Percentiles rank a stretch among this genome's conserved stretches.
Evolutionary conservation across 192 early-diverging fungal genomes (phyloP).

Genomic region (Geranomyces variabilis): DNA sequence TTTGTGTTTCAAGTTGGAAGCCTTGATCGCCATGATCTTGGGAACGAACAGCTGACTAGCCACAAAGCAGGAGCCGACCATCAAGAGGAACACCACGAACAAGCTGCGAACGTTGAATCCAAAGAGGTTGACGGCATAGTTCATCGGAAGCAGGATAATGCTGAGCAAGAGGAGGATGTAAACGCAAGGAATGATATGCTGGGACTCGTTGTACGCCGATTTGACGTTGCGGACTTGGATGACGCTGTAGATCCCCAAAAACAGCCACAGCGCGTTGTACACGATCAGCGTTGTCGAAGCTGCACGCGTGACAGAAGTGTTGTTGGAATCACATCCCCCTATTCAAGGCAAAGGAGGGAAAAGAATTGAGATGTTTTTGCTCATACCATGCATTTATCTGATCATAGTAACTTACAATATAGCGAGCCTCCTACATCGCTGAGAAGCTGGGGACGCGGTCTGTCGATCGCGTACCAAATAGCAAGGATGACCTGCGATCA

Average conservation of each 20-base stretch:
- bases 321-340: neutral
- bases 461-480: slow-evolving; percentile 7
- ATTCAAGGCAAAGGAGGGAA: neutral
- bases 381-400: neutral
- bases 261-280: slow-evolving; percentile 17
- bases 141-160: slow-evolving; percentile 19
- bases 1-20: neutral
- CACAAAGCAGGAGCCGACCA: slow-evolving; percentile 12
- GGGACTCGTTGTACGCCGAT: slow-evolving; percentile 24
- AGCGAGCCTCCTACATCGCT: neutral
- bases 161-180: slow-evolving; percentile 11
- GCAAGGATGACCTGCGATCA: slow-evolving; percentile 7
- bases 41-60: slow-evolving; percentile 9
- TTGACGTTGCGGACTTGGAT: slow-evolving; percentile 23
- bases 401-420: slow-evolving; percentile 5
- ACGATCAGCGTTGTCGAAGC: slow-evolving; percentile 11
- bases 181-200: slow-evolving; percentile 18
- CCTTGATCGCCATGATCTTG: slow-evolving; percentile 9
- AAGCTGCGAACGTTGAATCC: slow-evolving; percentile 15
- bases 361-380: neutral
- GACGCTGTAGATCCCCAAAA: slow-evolving; percentile 10
- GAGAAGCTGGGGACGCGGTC: neutral
- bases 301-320: neutral
- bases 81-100: slow-evolving; percentile 20
- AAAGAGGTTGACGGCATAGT: slow-evolving; percentile 18